Percentiles rank a stretch among this genome's conserved stretches.
Conservation (phyloP, 192 early-diverging fungal genomes). For the Helicostylum pulchrum region DNA sequence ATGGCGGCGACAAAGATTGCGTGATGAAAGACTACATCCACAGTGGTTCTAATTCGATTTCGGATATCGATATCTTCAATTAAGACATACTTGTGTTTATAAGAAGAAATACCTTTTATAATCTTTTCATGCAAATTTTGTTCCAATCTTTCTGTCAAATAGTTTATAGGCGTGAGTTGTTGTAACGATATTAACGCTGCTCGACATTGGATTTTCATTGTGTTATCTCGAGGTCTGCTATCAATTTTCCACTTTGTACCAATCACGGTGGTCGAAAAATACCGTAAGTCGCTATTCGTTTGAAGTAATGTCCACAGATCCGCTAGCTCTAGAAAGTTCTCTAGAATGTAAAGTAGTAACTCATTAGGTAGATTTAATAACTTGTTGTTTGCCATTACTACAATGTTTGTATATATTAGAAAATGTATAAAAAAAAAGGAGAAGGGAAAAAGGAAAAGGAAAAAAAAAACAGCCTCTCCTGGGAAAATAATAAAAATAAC, state of each 20-base stretch:
- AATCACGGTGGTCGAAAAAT: conserved; percentile 27
- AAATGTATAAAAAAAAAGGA: conserved; percentile 1
- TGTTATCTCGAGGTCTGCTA: conserved; percentile 12
- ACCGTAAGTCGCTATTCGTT: conserved; percentile 20
- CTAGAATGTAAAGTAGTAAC: conserved; percentile 31
- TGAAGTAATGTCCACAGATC: conserved; percentile 35
- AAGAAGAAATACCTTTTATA: conserved; percentile 35
- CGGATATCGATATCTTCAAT: conserved; percentile 40
- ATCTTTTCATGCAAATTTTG: conserved; percentile 29
- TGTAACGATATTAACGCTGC: conserved; percentile 29
- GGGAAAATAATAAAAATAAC: no score
- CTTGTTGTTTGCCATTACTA: background rate
- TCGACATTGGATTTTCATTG: conserved; percentile 35
- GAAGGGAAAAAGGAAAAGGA: background rate
- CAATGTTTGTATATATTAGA: background rate
- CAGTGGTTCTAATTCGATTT: conserved; percentile 32
- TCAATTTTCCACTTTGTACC: conserved; percentile 34
- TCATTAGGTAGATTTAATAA: conserved; percentile 32
- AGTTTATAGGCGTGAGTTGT: conserved; percentile 5
- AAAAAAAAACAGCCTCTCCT: background rate
- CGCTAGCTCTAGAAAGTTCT: conserved; percentile 27
- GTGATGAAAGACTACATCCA: conserved; percentile 39
- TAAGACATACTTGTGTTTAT: conserved; percentile 38
- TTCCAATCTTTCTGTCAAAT: conserved; percentile 13
- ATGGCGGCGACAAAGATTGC: conserved; percentile 35